Base-by-base conservation (phyloP, 75 land plant species). In the Selaginella tamariscina region DNA sequence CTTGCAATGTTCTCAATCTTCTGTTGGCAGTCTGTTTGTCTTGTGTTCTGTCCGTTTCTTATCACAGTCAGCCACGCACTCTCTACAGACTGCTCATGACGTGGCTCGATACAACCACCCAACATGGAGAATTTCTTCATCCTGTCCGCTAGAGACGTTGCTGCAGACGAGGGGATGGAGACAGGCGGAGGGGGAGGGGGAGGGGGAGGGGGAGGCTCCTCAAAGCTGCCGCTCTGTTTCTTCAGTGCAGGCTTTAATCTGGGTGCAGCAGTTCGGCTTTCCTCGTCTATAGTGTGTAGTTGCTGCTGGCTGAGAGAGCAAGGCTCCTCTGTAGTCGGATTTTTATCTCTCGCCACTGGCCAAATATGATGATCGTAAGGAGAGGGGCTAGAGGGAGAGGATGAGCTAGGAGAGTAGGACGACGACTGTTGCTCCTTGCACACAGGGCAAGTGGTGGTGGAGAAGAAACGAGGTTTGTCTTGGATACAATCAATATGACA, bases 31-130 rank as follows among this genome's bases (percentile, higher is more conserved):
- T 15, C 30, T 24, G 26, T 54, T 21, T 71, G 62, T 44, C 73
- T 32, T 20, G 68, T 28, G 64, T 65, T 66, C 21, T 32, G 29
- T 2, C 73, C 73, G 32, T 71, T 66, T 29, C 64, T 71, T 27
- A 71, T 71, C 23, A 71, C 73, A 2, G 73, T 65, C 31, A 71
- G 44, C 73, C 73, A 71, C 21, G 8, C 55, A 0, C 66, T 32
- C 21, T 65, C 20, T 32, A n/a, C 31, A 0, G 21, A 44, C 21
- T 63, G 23, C 9, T 60, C 32, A 5, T 70, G 29, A 8, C 2
- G 18, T 1, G 31, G 15, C 29, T 23, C 27, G 26, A 32, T 28
- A 23, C 32, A 26, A 30, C 15, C 30, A 18, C 54, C 30, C 30
- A 23, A 9, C 18, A 62, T 59, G 5, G 21, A 23, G 27, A 59